Evolutionary conservation across 148 eudicot species (phyloP), one percentile per base, ranked within the genome.

Genomic region (Limonium bicolor): DNA sequence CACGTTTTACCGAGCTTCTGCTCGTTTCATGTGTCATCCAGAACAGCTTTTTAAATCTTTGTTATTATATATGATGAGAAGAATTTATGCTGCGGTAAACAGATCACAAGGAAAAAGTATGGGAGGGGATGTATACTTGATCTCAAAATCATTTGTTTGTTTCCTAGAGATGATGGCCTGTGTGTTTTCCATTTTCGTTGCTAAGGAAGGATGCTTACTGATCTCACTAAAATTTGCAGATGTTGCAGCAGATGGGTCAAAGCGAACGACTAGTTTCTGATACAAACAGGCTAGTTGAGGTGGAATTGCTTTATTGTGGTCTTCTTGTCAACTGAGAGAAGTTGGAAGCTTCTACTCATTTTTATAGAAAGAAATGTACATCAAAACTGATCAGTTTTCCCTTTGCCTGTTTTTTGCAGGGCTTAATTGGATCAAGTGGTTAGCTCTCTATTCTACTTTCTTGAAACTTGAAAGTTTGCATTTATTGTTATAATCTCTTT

Each of bases 221-320:
- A 46, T 46, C 29, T 36, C 40, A 23, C 11, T 52, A 6, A n/a
- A n/a, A n/a, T n/a, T 38, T n/a, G 7, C 56, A 52, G 56, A 37
- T 52, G 4, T 30, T 50, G 28, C 20, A 26, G 46, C 42, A 39
- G 29, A 15, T 36, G 20, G 31, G 46, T 38, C 31, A 27, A 36
- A 27, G 25, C 12, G 22, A 36, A 40, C 46, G 28, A 52, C 35
- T 27, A 38, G 18, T 40, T 27, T 21, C 46, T 29, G 24, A 38
- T 29, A 27, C 56, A 27, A 40, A 36, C 46, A 52, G 56, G 27
- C 32, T 13, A 12, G 4, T 27, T 29, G 36, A 52, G 56, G 56
- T 52, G 34, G 38, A 25, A 5, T 3, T 12, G 27, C 39, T 18
- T 14, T 22, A 17, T 27, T 38, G 26, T 3, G 2, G 8, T 10